Base-by-base conservation (phyloP, 768 basidiomycete genomes). In the Hygrocybe coccinea region DNA sequence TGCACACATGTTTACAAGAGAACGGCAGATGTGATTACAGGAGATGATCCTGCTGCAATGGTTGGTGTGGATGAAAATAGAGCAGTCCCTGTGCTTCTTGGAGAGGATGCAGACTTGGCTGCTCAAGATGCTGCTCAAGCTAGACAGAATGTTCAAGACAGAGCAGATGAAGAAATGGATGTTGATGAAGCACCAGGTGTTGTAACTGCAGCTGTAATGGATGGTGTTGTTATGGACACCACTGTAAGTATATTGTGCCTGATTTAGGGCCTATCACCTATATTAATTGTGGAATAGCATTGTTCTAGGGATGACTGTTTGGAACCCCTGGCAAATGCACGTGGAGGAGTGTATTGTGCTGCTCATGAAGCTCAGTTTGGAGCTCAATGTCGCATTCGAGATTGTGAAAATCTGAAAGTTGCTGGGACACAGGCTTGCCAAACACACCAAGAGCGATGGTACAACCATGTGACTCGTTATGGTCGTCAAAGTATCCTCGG, bases 171-270 rank as follows among this genome's bases (percentile, higher is more conserved):
- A 33, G 29, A 29, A 10, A 14, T 9, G 8, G 49, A 50, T 17
- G 35, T 38, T 14, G 39, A 41, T 14, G 39, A 41, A 19, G 39
- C 34, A 37, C 24, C 15, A 22, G 54, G 14, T 14, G 39, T 15
- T 41, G 19, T 58, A 9, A 33, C 22, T 19, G 37, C 56, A 55
- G 39, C 56, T 46, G 58, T 59, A 22, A 43, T 59, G 25, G 58
- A 59, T 59, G 58, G 56, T 3, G 56, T 59, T 59, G 58, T 59
- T 33, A 53, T 59, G 56, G 50, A 48, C 25, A 56, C 48, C 2
- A 19, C 14, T 14, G 39, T 41, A 14, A 41, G 39, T 41, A 41
- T 41, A 14, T 41, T 19, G 19, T 19, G 19, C 15, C 39, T 41
- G 14, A 19, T 41, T 41, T 41, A 41, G 3, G 19, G 14, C 5